These are phyloP conservation scores for Microthyrium microscopicum DNA, from an alignment of 2,329 filamentous ascomycete genomes.

Conservation along the genomic window DNA sequence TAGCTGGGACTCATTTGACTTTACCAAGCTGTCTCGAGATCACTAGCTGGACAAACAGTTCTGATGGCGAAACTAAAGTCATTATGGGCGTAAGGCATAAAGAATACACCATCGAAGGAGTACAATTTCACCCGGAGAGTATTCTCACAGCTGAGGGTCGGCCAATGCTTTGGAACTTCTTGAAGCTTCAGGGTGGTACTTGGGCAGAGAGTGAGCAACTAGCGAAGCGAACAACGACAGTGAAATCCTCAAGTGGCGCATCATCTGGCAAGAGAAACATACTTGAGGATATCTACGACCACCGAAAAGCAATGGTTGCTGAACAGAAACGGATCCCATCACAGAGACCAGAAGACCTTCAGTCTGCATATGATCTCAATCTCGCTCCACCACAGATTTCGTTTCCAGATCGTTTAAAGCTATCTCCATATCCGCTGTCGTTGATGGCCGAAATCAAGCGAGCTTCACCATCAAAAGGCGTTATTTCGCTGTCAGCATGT, in stretches of 20 bases:
- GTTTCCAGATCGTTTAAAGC: constrained; percentile 61
- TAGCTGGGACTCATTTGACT: constrained; percentile 79
- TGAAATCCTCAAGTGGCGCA: constrained; percentile 18
- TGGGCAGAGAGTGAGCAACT: constrained; percentile 66
- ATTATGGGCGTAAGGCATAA: constrained; percentile 98
- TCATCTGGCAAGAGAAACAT: constrained; percentile 52
- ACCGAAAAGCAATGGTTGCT: constrained; percentile 57
- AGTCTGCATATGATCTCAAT: constrained; percentile 72
- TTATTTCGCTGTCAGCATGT: constrained; percentile 74
- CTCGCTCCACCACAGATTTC: constrained; percentile 70
- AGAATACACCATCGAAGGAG: constrained; percentile 77
- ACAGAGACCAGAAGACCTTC: constrained; percentile 64
- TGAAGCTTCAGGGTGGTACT: constrained; percentile 73
- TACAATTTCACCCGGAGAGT: constrained; percentile 96
- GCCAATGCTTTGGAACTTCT: constrained; percentile 81
- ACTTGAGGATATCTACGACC: constrained; percentile 75
- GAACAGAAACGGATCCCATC: constrained; percentile 76
- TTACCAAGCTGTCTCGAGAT: constrained; percentile 76
- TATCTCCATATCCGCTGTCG: constrained; percentile 75
- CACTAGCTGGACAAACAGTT: constrained; percentile 72
- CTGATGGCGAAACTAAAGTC: constrained; percentile 61
- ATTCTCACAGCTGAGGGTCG: constrained; percentile 84
- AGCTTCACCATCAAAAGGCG: constrained; percentile 87
- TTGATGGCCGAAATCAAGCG: constrained; percentile 96
- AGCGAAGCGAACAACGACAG: constrained; percentile 15